A percentile compares a stretch with the other conserved stretches of the same genome.
These are phyloP conservation scores for Glycyrrhiza uralensis DNA, from an alignment of 306 rosid genomes.

Conservation along the genomic window DNA sequence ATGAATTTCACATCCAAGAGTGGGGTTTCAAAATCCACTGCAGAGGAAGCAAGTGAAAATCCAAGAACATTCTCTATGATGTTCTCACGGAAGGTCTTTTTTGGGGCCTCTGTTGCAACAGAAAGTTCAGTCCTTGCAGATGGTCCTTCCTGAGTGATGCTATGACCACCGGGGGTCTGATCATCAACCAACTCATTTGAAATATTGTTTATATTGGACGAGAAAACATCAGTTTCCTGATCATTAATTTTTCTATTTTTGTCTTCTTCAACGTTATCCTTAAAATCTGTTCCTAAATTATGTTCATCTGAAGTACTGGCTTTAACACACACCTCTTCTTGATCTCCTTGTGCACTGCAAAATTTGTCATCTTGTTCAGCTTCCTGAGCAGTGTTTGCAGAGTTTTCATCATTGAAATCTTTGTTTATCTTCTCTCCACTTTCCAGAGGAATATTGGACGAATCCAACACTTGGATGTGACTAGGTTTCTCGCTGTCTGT, in stretches of 20 bases:
- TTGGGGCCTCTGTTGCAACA: slow-evolving; percentile 19
- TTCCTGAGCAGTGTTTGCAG: slow-evolving; percentile 30
- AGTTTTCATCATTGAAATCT: slow-evolving; percentile 21
- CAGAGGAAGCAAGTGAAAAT: slow-evolving; percentile 44
- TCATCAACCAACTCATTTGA: slow-evolving; percentile 16
- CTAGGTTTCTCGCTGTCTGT: slow-evolving; percentile 19
- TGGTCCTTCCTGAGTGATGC: slow-evolving; percentile 20
- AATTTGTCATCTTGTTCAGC: slow-evolving; percentile 7
- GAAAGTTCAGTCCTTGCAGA: slow-evolving; percentile 7
- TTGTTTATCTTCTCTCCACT: slow-evolving; percentile 18
- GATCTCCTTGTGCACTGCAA: slow-evolving; percentile 24
- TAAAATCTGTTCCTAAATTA: slow-evolving; percentile 10
- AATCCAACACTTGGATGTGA: slow-evolving; percentile 28
- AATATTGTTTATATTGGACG: slow-evolving; percentile 14
- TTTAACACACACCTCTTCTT: slow-evolving; percentile 5
- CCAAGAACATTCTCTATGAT: slow-evolving; percentile 59
- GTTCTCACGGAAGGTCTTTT: slow-evolving; percentile 34
- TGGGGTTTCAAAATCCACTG: slow-evolving; percentile 59
- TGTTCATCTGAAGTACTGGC: slow-evolving; percentile 20
- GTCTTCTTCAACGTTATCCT: slow-evolving; percentile 23
- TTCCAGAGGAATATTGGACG: slow-evolving; percentile 18
- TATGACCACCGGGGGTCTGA: slow-evolving; percentile 19
- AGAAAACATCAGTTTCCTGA: slow-evolving; percentile 12
- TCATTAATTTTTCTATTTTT: slow-evolving; percentile 24
- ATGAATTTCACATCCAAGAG: slow-evolving; percentile 72